Conservation (phyloP, 345 rosid genomes). For the Boechera retrofracta region DNA sequence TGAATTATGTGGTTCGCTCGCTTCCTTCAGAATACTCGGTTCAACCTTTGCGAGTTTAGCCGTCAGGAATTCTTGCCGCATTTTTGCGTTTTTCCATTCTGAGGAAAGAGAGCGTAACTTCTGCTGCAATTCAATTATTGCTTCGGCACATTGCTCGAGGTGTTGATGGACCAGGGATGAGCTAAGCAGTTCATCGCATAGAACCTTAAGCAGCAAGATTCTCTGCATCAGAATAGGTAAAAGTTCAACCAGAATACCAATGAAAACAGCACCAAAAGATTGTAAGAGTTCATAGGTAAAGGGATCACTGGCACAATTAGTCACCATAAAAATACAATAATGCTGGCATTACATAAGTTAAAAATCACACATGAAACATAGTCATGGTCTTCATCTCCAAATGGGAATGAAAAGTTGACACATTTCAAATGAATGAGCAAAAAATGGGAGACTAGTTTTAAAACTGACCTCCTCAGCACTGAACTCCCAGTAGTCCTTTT, state of each 20-base stretch:
- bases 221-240: constrained; percentile 64
- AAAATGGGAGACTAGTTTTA: constrained; percentile 12
- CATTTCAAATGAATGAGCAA: constrained; percentile 1
- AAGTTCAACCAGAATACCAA: constrained; percentile 26
- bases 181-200: constrained; percentile 90
- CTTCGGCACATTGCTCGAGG: constrained; percentile 88
- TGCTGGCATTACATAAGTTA: constrained; percentile 20
- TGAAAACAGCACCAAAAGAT: constrained; percentile 13
- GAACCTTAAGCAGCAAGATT: constrained; percentile 73
- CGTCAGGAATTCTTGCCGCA: constrained; percentile 67
- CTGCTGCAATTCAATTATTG: constrained; percentile 80
- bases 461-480: constrained; percentile 78
- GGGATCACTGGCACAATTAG: not conserved
- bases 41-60: constrained; percentile 65
- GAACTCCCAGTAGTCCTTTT: constrained; percentile 86
- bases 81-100: constrained; percentile 76
- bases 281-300: not conserved
- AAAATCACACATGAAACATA: constrained; percentile 18
- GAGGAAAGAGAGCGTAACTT: constrained; percentile 68
- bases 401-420: constrained; percentile 16
- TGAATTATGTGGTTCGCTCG: constrained; percentile 48
- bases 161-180: constrained; percentile 83
- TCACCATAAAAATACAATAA: constrained; percentile 19
- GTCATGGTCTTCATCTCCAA: constrained; percentile 19
- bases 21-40: constrained; percentile 44